A percentile compares a stretch with the other conserved stretches of the same genome.
phyloP scores from a whole-genome alignment of 2,329 filamentous ascomycete genomes.

The Apiospora sp. region DNA sequence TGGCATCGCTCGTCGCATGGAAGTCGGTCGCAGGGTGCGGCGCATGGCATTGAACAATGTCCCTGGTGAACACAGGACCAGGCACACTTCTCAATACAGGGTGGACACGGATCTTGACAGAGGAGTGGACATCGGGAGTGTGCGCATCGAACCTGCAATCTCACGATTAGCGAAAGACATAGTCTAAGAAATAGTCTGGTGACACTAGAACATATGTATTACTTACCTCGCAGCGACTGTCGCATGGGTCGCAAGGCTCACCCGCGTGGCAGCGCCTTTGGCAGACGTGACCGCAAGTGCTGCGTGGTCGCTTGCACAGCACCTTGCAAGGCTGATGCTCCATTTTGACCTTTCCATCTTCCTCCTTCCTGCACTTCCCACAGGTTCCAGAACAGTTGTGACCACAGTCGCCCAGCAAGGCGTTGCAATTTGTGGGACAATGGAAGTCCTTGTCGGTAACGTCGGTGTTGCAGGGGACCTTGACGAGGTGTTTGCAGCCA shows the following conservation, averaged over 20 bases:
- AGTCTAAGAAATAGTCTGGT: no score
- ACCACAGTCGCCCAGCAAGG: slow-evolving; percentile 58
- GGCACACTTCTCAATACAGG: slow-evolving; percentile 65
- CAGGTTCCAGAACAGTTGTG: slow-evolving; percentile 63
- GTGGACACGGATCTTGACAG: slow-evolving; percentile 68
- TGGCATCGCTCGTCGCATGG: slow-evolving; percentile 70
- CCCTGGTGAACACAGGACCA: slow-evolving; percentile 62
- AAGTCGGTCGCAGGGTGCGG: slow-evolving; percentile 71
- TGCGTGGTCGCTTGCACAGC: slow-evolving; percentile 44
- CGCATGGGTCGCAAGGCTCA: slow-evolving; percentile 56
- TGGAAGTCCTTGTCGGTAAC: slow-evolving; percentile 49
- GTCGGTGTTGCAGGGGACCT: slow-evolving; percentile 57
- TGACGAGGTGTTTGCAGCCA: slow-evolving; percentile 62
- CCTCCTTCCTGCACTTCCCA: slow-evolving; percentile 52
- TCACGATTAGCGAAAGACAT: background rate
- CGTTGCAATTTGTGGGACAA: slow-evolving; percentile 59
- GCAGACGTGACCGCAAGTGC: slow-evolving; percentile 66
- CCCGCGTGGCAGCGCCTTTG: slow-evolving; percentile 58
- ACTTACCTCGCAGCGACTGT: slow-evolving; percentile 53
- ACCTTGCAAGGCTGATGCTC: slow-evolving; percentile 58
- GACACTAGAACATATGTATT: background rate
- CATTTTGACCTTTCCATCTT: slow-evolving; percentile 38
- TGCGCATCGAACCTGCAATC: slow-evolving; percentile 56
- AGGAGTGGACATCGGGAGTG: slow-evolving; percentile 62
- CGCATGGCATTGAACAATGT: slow-evolving; percentile 54